These are phyloP conservation scores for Bremia lactucae DNA, from an alignment of 352 stramenopile genomes.

Conservation along the genomic window DNA sequence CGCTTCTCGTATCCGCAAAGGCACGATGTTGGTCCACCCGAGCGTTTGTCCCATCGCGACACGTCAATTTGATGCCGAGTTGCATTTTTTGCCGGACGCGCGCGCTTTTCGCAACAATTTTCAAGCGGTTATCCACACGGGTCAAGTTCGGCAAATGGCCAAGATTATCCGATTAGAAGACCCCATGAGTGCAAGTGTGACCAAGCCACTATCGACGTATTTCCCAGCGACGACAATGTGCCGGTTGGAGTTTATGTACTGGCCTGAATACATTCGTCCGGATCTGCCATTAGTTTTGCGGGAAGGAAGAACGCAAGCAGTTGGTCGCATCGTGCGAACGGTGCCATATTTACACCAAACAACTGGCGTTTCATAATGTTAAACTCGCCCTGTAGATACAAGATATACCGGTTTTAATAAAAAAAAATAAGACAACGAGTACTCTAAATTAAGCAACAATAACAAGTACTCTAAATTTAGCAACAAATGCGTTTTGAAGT, in stretches of 20 bases:
- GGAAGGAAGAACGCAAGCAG: constrained; percentile 51
- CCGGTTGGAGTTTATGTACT: constrained; percentile 83
- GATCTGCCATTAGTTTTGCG: constrained; percentile 67
- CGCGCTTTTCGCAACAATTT: constrained; percentile 57
- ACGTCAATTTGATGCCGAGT: constrained; percentile 62
- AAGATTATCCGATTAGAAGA: constrained; percentile 50
- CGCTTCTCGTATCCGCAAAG: constrained; percentile 35
- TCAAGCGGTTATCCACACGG: constrained; percentile 73
- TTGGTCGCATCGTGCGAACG: constrained; percentile 53
- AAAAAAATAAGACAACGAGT: too few species aligned
- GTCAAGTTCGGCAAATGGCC: constrained; percentile 70
- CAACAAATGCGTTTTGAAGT: too few species aligned
- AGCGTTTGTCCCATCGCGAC: constrained; percentile 49
- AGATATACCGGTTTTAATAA: too few species aligned
- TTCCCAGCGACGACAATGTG: constrained; percentile 42
- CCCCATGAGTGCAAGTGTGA: constrained; percentile 1
- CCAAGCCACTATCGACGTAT: constrained; percentile 4
- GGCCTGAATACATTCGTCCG: constrained; percentile 70
- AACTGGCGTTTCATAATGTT: constrained; percentile 40
- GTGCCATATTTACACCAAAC: constrained; percentile 37
- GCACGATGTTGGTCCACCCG: constrained; percentile 65
- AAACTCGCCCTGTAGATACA: too few species aligned
- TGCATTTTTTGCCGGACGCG: constrained; percentile 55
- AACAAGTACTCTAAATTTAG: too few species aligned
- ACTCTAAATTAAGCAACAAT: too few species aligned